Evolutionary conservation across 2,329 filamentous ascomycete species (phyloP).

Genomic region (Clarireedia hainanense): DNA sequence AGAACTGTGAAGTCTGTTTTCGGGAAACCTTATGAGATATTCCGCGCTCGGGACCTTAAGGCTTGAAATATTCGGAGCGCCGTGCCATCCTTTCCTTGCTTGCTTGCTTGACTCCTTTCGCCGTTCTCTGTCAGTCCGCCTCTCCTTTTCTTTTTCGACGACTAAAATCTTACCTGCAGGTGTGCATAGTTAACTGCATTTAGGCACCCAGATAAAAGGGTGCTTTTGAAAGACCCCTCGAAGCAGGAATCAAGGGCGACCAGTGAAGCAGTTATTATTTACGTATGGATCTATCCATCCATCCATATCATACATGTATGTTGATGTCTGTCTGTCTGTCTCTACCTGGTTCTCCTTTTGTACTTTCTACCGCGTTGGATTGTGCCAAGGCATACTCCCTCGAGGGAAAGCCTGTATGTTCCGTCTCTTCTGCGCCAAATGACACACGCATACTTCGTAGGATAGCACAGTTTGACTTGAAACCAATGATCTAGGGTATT

Average conservation of each 20-base stretch:
- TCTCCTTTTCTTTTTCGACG: neutral
- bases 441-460: neutral
- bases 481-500: neutral
- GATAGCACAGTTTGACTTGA: neutral
- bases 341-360: neutral
- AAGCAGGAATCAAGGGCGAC: no score
- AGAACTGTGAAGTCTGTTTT: no score
- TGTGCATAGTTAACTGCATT: neutral
- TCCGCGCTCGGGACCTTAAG: no score
- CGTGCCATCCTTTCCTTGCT: neutral
- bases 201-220: neutral
- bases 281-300: no score
- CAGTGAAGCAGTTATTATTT: no score
- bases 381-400: no score
- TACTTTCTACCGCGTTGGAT: neutral
- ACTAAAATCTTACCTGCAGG: neutral
- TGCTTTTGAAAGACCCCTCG: neutral
- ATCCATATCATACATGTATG: no score
- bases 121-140: neutral
- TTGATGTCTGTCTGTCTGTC: no score
- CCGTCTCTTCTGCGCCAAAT: neutral
- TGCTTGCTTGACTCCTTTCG: neutral
- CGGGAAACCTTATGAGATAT: no score
- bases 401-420: neutral
- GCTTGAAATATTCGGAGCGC: neutral